These are phyloP conservation scores for Colletotrichum sp. DNA, from an alignment of 2,329 filamentous ascomycete species.

Conservation along the genomic window DNA sequence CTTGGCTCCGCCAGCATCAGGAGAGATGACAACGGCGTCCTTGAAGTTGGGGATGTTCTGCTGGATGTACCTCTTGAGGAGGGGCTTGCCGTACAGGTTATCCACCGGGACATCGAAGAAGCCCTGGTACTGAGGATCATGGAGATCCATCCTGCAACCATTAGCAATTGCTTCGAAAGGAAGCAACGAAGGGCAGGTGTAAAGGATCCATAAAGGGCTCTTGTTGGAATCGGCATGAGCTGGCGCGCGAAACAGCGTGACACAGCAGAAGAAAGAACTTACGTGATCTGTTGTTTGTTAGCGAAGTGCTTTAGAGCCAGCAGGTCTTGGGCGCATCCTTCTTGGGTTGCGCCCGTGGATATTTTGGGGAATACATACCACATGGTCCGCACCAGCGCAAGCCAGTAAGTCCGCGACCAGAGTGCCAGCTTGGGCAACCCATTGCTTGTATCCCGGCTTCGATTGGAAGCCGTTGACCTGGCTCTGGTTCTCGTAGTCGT, in stretches of 20 bases:
- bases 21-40: constrained; percentile 90
- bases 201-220: neutral
- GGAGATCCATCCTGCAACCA: constrained; percentile 75
- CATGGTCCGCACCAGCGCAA: constrained; percentile 93
- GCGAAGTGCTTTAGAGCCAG: neutral
- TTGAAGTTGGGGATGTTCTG: constrained; percentile 84
- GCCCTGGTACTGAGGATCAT: constrained; percentile 95
- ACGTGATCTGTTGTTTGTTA: constrained; percentile 18
- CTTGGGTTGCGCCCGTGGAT: neutral
- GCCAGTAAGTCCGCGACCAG: constrained; percentile 93
- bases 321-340: neutral
- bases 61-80: constrained; percentile 75
- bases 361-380: constrained; percentile 42
- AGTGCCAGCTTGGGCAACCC: constrained; percentile 97
- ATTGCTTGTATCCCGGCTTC: constrained; percentile 95
- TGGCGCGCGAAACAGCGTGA: neutral
- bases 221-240: neutral
- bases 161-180: constrained; percentile 25
- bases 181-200: constrained; percentile 5
- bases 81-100: constrained; percentile 87
- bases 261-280: constrained; percentile 20
- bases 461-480: constrained; percentile 69
- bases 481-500: constrained; percentile 64
- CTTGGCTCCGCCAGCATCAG: constrained; percentile 96
- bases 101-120: constrained; percentile 99